Conservation (phyloP, 495 filamentous ascomycete genomes). For the Talaromyces borbonicus region DNA sequence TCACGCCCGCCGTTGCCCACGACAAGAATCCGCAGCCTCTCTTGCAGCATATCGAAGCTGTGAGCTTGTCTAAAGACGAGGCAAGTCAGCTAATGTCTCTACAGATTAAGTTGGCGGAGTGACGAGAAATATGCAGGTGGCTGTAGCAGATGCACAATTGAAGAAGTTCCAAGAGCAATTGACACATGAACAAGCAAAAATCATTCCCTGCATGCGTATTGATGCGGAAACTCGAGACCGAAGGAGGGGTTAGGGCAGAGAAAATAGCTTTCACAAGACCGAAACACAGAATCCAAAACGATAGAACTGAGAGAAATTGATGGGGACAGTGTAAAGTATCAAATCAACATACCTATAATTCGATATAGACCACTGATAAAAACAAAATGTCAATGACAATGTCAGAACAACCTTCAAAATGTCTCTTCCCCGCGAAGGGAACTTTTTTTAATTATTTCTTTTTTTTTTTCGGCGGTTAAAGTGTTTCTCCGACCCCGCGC, state of each 20-base stretch:
- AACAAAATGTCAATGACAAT: background rate
- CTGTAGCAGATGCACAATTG: too few relatives aligned
- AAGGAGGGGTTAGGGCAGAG: background rate
- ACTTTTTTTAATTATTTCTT: slow-evolving; percentile 8
- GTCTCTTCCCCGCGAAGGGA: slow-evolving; percentile 3
- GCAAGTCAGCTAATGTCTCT: background rate
- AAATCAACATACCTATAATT: background rate
- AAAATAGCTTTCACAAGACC: background rate
- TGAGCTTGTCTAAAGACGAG: background rate
- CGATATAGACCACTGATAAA: background rate
- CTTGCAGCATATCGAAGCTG: slow-evolving; percentile 29
- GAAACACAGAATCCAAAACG: background rate
- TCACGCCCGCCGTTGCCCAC: slow-evolving; percentile 91
- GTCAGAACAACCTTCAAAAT: background rate
- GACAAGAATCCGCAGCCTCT: slow-evolving; percentile 58
- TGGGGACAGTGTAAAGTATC: background rate
- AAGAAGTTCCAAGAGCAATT: background rate
- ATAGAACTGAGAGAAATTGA: background rate
- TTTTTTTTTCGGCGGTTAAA: background rate
- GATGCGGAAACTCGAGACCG: background rate
- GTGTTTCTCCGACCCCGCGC: slow-evolving; percentile 9
- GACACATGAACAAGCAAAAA: background rate
- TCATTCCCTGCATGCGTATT: too few relatives aligned
- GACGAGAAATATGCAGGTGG: too few relatives aligned
- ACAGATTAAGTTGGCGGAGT: too few relatives aligned